Evolutionary conservation across 2,329 filamentous ascomycete species (phyloP), one percentile per base, ranked within the genome.

Genomic region (Akanthomyces muscarius): DNA sequence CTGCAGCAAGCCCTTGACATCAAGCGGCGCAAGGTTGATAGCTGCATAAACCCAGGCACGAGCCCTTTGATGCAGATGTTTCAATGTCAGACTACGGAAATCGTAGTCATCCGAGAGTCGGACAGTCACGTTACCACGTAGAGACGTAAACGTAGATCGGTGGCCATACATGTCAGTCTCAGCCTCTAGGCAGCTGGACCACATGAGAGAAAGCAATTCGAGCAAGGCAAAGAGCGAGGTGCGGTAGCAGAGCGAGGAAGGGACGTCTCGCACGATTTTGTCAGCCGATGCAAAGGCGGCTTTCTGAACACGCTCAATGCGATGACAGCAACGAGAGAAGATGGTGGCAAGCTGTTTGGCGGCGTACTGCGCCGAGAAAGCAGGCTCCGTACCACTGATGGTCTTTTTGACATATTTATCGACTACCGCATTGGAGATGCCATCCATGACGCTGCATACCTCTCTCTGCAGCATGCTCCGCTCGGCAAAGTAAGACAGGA

Each of bases 121-220:
- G 25, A 99, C 85, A 0, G 86, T 88, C 25, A 99, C 90, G 48
- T 89, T 86, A 14, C 90, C 92, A 66, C 90, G 86, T 1, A 83
- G 77, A 1, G 93, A 98, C 4, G 83, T 87, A 72, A 96, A 96
- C 3, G 85, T 87, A 4, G 92, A 90, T 65, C 88, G 88, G 77
- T 92, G 96, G 59, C 92, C 88, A 71, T 98, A 99, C 70, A 96
- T 87, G 69, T 99, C 94, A 0, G 93, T 93, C 74, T 99, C 95
- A 14, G 90, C 90, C 73, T 99, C 94, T 18, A 99, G 80, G 72
- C 95, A 99, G 71, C 92, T 94, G 54, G 87, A 86, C 94, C 94
- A 99, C 89, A 99, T 92, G 33, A 99, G 84, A 4, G 92, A 94
- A 21, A 99, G 80, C 4, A 99, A 83, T 74, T 99, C 96, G 11